A percentile compares a stretch with the other conserved stretches of the same genome.
Conservation (phyloP, 176 grass and related monocot species). For the Luzula sylvatica region DNA sequence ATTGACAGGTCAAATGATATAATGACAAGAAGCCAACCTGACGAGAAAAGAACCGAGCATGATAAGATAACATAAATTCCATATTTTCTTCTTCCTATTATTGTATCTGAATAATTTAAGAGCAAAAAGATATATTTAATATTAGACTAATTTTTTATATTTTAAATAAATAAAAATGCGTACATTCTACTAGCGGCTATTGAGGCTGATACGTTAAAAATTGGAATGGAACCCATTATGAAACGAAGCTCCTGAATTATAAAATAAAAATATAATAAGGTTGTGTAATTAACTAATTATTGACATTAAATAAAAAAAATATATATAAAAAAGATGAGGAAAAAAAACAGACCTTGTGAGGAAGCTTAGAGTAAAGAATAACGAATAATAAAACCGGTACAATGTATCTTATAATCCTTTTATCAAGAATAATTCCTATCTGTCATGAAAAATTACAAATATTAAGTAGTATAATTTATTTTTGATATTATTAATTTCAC, state of each 20-base stretch:
- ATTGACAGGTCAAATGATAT: background rate
- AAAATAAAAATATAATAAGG: conserved; percentile 7
- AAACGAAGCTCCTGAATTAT: conserved; percentile 81
- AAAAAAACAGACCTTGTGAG: conserved; percentile 56
- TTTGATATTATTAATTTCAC: background rate
- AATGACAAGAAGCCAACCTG: conserved; percentile 42
- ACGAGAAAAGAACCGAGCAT: conserved; percentile 66
- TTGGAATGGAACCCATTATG: conserved; percentile 70
- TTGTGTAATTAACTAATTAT: too few relatives aligned
- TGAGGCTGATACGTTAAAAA: conserved; percentile 84
- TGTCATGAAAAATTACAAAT: conserved; percentile 33
- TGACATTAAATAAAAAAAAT: too few relatives aligned
- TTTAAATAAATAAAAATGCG: conserved; percentile 13
- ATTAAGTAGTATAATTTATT: background rate
- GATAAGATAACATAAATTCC: conserved; percentile 67
- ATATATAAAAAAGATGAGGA: background rate
- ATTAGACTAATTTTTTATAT: background rate
- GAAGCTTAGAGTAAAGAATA: conserved; percentile 95
- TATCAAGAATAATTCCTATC: conserved; percentile 69
- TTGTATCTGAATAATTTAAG: conserved; percentile 48
- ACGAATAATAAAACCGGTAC: conserved; percentile 86
- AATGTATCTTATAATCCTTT: conserved; percentile 64
- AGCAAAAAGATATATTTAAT: too few relatives aligned
- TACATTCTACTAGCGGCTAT: conserved; percentile 85
- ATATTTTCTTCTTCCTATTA: conserved; percentile 84